phyloP scores from a whole-genome alignment of 2,329 filamentous ascomycete genomes.

The Phialemoniopsis sp. region DNA sequence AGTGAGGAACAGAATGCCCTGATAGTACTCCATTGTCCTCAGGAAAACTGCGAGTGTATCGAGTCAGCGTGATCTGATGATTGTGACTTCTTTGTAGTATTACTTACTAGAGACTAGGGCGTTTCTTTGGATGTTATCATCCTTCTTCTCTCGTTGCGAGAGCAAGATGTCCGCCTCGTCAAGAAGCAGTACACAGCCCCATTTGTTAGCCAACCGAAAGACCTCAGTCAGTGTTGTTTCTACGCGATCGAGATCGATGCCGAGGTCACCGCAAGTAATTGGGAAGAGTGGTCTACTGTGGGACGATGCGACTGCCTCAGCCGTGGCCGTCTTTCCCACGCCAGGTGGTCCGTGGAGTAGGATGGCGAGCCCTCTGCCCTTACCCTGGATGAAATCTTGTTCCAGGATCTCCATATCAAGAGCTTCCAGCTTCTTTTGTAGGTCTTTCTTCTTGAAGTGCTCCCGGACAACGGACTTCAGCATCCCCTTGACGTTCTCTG shows the following conservation, averaged over 20 bases:
- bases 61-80: too few relatives aligned
- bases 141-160: conserved; percentile 8
- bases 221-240: conserved; percentile 17
- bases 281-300: conserved; percentile 22
- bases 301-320: conserved; percentile 26
- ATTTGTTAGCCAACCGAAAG: conserved; percentile 22
- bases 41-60: conserved; percentile 35
- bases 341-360: conserved; percentile 27
- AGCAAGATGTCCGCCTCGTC: conserved; percentile 39
- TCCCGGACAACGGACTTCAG: too few relatives aligned
- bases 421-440: too few relatives aligned
- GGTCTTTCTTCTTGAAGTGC: too few relatives aligned
- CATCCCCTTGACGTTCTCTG: too few relatives aligned
- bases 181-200: conserved; percentile 33
- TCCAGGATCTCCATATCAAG: too few relatives aligned
- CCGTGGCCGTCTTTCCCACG: conserved; percentile 32
- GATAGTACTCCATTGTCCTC: conserved; percentile 28
- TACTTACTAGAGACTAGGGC: conserved; percentile 22
- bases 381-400: conserved; percentile 13
- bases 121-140: conserved; percentile 19
- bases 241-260: conserved; percentile 15
- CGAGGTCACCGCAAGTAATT: conserved; percentile 22
- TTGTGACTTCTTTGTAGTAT: too few relatives aligned
- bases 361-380: conserved; percentile 27
- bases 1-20: conserved; percentile 32